phyloP scores from a whole-genome alignment of 768 basidiomycete genomes.

The Lactifluus subvellereus region DNA sequence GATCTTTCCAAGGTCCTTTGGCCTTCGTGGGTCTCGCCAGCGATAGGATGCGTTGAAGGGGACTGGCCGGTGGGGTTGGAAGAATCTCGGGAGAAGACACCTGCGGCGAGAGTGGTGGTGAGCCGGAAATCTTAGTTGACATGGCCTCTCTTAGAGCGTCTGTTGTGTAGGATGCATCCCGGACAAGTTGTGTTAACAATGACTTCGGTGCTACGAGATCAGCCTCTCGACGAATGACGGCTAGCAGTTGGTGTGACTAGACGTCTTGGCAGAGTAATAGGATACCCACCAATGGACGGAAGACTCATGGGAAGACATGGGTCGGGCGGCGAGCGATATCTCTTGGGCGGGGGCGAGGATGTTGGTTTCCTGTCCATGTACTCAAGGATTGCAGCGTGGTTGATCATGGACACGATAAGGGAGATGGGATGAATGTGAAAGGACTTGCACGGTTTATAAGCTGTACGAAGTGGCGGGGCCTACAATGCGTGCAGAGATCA shows the following conservation, averaged over 20 bases:
- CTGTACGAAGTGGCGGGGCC: neutral
- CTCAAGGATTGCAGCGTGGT: constrained; percentile 18
- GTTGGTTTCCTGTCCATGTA: constrained; percentile 8
- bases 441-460: constrained; percentile 3
- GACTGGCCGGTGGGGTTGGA: constrained; percentile 13
- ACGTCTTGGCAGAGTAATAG: neutral
- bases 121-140: constrained; percentile 33
- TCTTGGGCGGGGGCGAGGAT: constrained; percentile 16
- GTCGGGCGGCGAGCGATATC: constrained; percentile 41
- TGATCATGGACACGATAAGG: constrained; percentile 17
- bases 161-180: constrained; percentile 30
- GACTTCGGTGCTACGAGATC: constrained; percentile 50
- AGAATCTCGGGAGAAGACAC: neutral
- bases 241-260: constrained; percentile 36
- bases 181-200: constrained; percentile 45
- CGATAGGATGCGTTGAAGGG: constrained; percentile 21
- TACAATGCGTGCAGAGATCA: neutral
- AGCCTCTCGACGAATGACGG: constrained; percentile 70
- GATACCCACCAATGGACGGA: constrained; percentile 52
- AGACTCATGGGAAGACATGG: constrained; percentile 65
- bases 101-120: constrained; percentile 27
- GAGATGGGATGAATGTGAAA: neutral
- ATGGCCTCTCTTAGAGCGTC: constrained; percentile 21
- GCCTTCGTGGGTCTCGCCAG: constrained; percentile 24
- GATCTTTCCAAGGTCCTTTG: constrained; percentile 20